Conservation (phyloP, 202 grass and related monocot species). For the Zoysia matrella region DNA sequence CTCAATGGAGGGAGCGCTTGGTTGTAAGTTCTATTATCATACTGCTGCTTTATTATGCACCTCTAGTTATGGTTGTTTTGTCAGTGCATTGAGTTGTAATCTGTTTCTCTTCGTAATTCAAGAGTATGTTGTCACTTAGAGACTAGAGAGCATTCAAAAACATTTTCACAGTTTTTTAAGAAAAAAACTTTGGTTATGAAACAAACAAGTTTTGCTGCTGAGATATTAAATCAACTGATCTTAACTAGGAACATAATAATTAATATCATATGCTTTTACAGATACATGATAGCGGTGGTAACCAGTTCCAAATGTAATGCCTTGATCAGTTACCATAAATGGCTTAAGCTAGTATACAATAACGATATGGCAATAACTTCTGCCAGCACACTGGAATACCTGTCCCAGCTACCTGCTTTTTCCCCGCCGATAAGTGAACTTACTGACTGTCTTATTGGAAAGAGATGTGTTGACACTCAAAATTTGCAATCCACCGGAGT, state of each 20-base stretch:
- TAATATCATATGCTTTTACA: background rate
- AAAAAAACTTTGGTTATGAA: background rate
- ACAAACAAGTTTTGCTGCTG: slow-evolving; percentile 9
- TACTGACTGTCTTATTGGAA: too few relatives aligned
- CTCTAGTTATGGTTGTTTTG: slow-evolving; percentile 20
- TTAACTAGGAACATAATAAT: background rate
- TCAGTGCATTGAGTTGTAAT: slow-evolving; percentile 13
- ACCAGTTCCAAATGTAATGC: background rate
- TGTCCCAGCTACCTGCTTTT: background rate
- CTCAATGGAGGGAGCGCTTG: too few relatives aligned
- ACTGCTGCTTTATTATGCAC: slow-evolving; percentile 30
- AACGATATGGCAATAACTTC: background rate
- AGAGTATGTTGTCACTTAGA: background rate
- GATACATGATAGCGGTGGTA: background rate
- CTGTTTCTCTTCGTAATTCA: slow-evolving; percentile 11
- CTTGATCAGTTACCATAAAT: background rate
- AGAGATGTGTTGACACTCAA: too few relatives aligned
- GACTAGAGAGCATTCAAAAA: too few relatives aligned
- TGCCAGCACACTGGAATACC: background rate
- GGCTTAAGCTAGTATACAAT: background rate
- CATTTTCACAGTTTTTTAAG: background rate
- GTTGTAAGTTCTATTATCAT: slow-evolving; percentile 70
- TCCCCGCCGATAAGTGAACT: too few relatives aligned
- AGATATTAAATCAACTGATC: background rate
- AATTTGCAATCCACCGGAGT: too few relatives aligned